phyloP scores from a whole-genome alignment of 1,284 basidiomycete species.

The Veloporphyrellus conicus region DNA sequence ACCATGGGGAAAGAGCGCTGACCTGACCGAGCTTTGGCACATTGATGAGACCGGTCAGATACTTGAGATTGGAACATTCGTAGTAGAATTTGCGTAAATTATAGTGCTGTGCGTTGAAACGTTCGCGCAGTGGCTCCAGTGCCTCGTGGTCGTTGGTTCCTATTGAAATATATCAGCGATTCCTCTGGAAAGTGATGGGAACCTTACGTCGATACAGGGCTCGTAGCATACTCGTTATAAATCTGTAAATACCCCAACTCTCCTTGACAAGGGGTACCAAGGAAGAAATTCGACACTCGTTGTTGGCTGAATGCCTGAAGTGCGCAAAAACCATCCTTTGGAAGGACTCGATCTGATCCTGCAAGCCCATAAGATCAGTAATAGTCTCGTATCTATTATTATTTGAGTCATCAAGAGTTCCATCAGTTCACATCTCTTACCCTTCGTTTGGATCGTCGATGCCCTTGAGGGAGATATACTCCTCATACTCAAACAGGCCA shows the following conservation, averaged over 20 bases:
- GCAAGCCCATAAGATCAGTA: slow-evolving; percentile 89
- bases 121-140: slow-evolving; percentile 77
- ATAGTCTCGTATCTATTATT: slow-evolving; percentile 85
- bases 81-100: slow-evolving; percentile 94
- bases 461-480: slow-evolving; percentile 92
- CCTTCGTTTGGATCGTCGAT: slow-evolving; percentile 98
- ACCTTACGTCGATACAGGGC: slow-evolving; percentile 87
- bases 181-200: neutral
- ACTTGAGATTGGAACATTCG: slow-evolving; percentile 95
- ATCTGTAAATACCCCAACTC: slow-evolving; percentile 95
- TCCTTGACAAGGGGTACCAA: slow-evolving; percentile 94
- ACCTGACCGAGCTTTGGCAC: slow-evolving; percentile 93
- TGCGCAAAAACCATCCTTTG: slow-evolving; percentile 94
- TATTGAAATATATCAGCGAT: slow-evolving; percentile 32
- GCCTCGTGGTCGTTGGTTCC: slow-evolving; percentile 86
- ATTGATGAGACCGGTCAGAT: slow-evolving; percentile 91
- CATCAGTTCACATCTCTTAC: slow-evolving; percentile 44
- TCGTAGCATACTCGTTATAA: slow-evolving; percentile 95
- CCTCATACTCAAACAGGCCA: slow-evolving; percentile 94
- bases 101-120: slow-evolving; percentile 86
- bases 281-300: slow-evolving; percentile 92
- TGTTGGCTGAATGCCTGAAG: slow-evolving; percentile 85
- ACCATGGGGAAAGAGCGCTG: slow-evolving; percentile 17
- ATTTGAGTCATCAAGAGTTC: slow-evolving; percentile 14
- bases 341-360: slow-evolving; percentile 96